A percentile compares a stretch with the other conserved stretches of the same genome.
Conservation (phyloP, 1,139 yeast genomes). For the Pichia norvegensis region DNA sequence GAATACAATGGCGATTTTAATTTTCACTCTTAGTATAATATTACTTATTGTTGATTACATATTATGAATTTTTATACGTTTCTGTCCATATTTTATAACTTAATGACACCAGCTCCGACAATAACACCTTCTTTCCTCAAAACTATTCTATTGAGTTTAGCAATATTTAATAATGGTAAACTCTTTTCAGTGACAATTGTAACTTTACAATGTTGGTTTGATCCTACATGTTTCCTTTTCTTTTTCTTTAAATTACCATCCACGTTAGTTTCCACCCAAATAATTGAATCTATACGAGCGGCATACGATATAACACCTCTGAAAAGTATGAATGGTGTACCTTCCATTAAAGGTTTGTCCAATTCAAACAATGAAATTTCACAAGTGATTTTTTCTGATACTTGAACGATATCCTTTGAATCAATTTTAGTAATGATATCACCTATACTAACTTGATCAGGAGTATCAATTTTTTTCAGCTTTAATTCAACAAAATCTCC, state of each 20-base stretch:
- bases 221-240: conserved; percentile 62
- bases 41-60: conserved; percentile 57
- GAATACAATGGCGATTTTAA: conserved; percentile 39
- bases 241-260: conserved; percentile 24
- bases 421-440: conserved; percentile 48
- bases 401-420: not conserved
- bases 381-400: conserved; percentile 26
- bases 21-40: conserved; percentile 55
- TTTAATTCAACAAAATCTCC: conserved; percentile 66
- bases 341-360: conserved; percentile 64
- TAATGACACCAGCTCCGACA: conserved; percentile 76
- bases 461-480: conserved; percentile 37
- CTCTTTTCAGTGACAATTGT: conserved; percentile 33
- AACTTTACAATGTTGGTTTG: conserved; percentile 67
- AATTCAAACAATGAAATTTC: conserved; percentile 62
- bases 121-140: conserved; percentile 81
- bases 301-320: conserved; percentile 70
- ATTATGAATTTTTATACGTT: conserved; percentile 25
- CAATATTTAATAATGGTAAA: conserved; percentile 7
- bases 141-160: conserved; percentile 69
- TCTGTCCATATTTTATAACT: conserved; percentile 14
- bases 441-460: conserved; percentile 53
- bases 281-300: conserved; percentile 8
- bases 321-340: conserved; percentile 76
- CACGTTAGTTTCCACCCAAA: conserved; percentile 12